Evolutionary conservation across 805 yeast genomes (phyloP), one percentile per base, ranked within the genome.

Genomic region (Saccharomycopsis schoenii): DNA sequence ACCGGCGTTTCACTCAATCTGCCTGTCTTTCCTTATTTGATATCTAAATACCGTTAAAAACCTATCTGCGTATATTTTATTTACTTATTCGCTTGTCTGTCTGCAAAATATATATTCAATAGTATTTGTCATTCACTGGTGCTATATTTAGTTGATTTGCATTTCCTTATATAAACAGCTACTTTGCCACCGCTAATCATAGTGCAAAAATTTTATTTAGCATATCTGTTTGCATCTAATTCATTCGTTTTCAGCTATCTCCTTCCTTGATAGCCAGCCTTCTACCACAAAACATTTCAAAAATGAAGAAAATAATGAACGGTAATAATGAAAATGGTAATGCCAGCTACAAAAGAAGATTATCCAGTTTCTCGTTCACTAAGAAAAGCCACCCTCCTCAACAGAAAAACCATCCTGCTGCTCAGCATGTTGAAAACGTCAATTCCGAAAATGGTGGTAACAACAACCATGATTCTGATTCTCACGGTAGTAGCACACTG

Each of bases 401-500:
- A 8, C 47, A 37, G 14, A 55, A 37, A 56, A 25, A 17, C 40
- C 52, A 25, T 24, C 43, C 52, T 6, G 15, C 19, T 14, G 15
- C 12, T 4, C 14, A 47, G 21, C 21, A 47, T n/a, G n/a, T 40
- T 41, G 37, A 40, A 17, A 36, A 58, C 55, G n/a, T 36, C 8
- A 24, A 51, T 40, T 12, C 58, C 6, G 58, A 59, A 8, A 55
- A 41, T 12, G 61, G 64, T 12, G 57, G 55, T 29, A 21, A 47
- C 25, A 34, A 19, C 54, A 39, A 41, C n/a, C n/a, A n/a, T 12
- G 17, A n/a, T 2, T 15, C 4, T 12, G 17, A 34, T 9, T 8
- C 8, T 37, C 15, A 19, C 29, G n/a, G 24, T 42, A 19, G 56
- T 17, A 24, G 60, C 36, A 39, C 19, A n/a, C 29, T n/a, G 14